Evolutionary conservation across 2,329 filamentous ascomycete species (phyloP), one percentile per base, ranked within the genome.

Genomic region (Diaporthe ampelina): DNA sequence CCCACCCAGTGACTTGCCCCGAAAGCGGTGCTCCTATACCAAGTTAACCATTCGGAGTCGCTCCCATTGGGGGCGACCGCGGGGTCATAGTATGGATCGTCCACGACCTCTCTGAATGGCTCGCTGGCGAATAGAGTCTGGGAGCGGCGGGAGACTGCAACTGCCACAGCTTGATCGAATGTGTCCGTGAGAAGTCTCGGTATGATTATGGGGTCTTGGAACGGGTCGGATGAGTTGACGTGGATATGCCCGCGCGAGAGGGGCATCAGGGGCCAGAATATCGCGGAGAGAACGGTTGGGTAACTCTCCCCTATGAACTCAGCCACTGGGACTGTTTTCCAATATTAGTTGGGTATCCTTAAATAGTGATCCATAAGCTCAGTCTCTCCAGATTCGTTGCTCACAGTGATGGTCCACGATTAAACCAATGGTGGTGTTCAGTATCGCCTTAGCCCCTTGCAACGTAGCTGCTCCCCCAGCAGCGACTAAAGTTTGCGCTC

Each of bases 1-100:
- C 78, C 78, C 13, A 79, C 59, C 79, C 79, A 79, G 65, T 80
- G 79, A 24, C 76, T 77, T 8, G 79, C 77, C 4, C 76, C 76
- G n/a, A 21, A 21, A 13, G 35, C 72, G 0, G 69, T 72, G 0
- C 70, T 52, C 2, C 61, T 58, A 4, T 76, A 74, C 78, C 78
- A 79, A 0, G 32, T 70, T 15, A 79, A 65, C 63, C 77, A 79
- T 50, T 79, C 76, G 0, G 73, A 59, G 59, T 79, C 76, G 1
- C 74, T 79, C 4, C 75, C 76, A 13, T 77, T 77, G 3, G 68
- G 76, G 2, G 76, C 76, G 29, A 79, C 72, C 0, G 70, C 54
- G 1, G 77, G 77, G 29, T 74, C 71, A 32, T 78, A 70, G 59
- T 77, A 80, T 4, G 77, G 71, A 61, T 78, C 67, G 2, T 72